Conservation (phyloP, 805 yeast species). For the Yarrowia sp. region DNA sequence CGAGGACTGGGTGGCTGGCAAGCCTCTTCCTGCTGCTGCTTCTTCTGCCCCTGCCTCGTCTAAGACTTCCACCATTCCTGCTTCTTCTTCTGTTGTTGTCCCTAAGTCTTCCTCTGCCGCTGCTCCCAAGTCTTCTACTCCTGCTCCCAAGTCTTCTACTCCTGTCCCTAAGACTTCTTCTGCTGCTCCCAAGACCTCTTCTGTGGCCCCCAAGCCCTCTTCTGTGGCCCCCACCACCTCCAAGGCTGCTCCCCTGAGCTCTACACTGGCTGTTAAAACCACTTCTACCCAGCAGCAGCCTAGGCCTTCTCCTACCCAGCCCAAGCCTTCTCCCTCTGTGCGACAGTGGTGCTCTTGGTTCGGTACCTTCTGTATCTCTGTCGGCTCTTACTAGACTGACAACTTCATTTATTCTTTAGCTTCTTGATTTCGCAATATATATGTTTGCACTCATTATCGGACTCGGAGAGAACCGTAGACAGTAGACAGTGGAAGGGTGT, state of each 20-base stretch:
- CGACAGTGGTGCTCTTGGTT: constrained; percentile 14
- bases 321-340: neutral
- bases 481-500: too few relatives aligned
- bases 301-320: neutral
- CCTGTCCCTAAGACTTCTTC: neutral
- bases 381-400: neutral
- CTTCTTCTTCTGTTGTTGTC: neutral
- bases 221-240: constrained; percentile 3
- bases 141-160: constrained; percentile 1
- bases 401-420: neutral
- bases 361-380: constrained; percentile 4
- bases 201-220: constrained; percentile 6
- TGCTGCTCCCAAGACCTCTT: constrained; percentile 1
- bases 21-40: neutral
- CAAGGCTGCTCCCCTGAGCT: constrained; percentile 4
- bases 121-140: neutral
- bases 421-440: neutral
- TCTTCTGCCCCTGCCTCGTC: constrained; percentile 1
- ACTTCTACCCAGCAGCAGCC: constrained; percentile 2
- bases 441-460: too few relatives aligned
- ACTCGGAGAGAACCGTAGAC: too few relatives aligned
- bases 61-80: neutral
- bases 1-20: constrained; percentile 10
- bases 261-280: constrained; percentile 5
- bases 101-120: neutral